Evolutionary conservation across 2,329 filamentous ascomycete species (phyloP), one percentile per base, ranked within the genome.

Genomic region (Xylariales sp.): DNA sequence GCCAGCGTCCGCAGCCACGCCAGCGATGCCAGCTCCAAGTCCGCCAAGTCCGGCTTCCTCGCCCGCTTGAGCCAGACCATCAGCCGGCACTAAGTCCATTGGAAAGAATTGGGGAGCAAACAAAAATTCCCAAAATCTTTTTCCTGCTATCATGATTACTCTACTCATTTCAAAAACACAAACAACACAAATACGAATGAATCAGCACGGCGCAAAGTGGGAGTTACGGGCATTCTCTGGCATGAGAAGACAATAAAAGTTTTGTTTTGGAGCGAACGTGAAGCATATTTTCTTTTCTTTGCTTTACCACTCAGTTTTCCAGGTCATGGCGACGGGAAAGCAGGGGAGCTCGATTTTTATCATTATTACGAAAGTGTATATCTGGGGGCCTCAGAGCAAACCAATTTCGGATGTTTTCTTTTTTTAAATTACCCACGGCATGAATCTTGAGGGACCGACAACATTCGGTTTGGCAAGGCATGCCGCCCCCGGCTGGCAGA

Each of bases 41-140:
- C 55, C 44, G 40, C 51, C 4, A 44, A 47, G 28, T 54, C 56
- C 12, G 56, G 56, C 35, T 58, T 71, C 46, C 59, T 60, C 48
- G 65, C 59, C 43, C 57, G 62, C n/a, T 55, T 69, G 45, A 67
- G 61, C 53, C 23, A 25, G 23, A 58, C 58, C 23, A 35, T 52
- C 42, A 56, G 60, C 28, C 57, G 57, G 41, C 44, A 44, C 55
- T 52, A 54, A 45, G 55, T 56, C 57, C n/a, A n/a, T n/a, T n/a
- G n/a, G n/a, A n/a, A n/a, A n/a, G n/a, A n/a, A n/a, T n/a, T n/a
- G n/a, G n/a, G n/a, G 54, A 54, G 52, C 53, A 56, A 50, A 47
- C 12, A n/a, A n/a, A n/a, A n/a, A n/a, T n/a, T n/a, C n/a, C n/a
- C n/a, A n/a, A n/a, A n/a, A n/a, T n/a, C n/a, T n/a, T n/a, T n/a